These are phyloP conservation scores for Diddensiella caesifluorescens DNA, from an alignment of 805 yeast genomes.

Conservation along the genomic window DNA sequence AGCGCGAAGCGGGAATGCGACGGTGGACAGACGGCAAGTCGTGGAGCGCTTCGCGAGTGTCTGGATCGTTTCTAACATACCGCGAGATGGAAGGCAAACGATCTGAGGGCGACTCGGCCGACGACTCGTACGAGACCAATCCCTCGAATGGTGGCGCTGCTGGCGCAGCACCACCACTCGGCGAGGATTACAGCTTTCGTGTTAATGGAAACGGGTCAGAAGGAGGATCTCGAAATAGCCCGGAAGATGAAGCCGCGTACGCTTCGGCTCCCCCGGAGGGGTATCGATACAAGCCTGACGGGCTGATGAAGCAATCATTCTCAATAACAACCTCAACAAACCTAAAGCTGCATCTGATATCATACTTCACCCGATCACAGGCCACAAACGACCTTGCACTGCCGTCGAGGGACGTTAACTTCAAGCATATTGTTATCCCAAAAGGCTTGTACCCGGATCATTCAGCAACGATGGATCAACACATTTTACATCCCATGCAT, in stretches of 20 bases:
- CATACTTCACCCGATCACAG: slow-evolving; percentile 41
- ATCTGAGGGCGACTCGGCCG: slow-evolving; percentile 11
- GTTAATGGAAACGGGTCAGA: slow-evolving; percentile 13
- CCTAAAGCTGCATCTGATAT: slow-evolving; percentile 55
- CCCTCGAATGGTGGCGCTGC: background rate
- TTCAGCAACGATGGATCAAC: slow-evolving; percentile 13
- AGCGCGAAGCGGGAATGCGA: slow-evolving; percentile 61
- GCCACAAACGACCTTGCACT: slow-evolving; percentile 32
- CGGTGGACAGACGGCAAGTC: slow-evolving; percentile 75
- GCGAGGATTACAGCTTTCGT: background rate
- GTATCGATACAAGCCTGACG: slow-evolving; percentile 43
- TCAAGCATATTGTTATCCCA: slow-evolving; percentile 35
- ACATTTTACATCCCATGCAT: slow-evolving; percentile 3
- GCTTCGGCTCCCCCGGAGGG: slow-evolving; percentile 27
- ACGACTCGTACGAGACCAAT: background rate
- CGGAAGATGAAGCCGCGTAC: slow-evolving; percentile 2
- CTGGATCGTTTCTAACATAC: slow-evolving; percentile 57
- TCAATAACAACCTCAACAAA: slow-evolving; percentile 49
- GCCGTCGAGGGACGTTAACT: slow-evolving; percentile 43
- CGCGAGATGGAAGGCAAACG: slow-evolving; percentile 48
- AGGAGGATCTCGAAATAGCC: slow-evolving; percentile 9
- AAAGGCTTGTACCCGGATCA: slow-evolving; percentile 36
- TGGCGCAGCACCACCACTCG: slow-evolving; percentile 2
- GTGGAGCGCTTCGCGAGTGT: slow-evolving; percentile 70
- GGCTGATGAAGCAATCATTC: slow-evolving; percentile 61